Evolutionary conservation across 2,329 filamentous ascomycete species (phyloP), one percentile per base, ranked within the genome.

Genomic region (Claviceps maximensis): DNA sequence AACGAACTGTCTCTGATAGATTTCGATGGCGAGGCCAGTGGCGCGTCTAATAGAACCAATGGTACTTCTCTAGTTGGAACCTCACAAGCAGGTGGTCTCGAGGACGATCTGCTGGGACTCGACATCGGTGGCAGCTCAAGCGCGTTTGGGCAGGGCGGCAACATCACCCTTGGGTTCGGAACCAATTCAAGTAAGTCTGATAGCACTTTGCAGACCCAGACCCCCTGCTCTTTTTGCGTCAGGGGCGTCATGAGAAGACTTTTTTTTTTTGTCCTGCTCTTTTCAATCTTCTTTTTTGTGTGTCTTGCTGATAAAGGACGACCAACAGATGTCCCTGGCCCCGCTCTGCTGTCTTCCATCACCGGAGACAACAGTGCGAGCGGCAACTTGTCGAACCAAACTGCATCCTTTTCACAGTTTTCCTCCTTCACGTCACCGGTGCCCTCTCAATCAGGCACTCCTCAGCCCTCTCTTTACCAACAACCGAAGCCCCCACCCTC

Each of bases 1-100:
- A 77, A 89, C 61, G 90, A 96, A 67, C 71, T 96, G 23, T 97
- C 93, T 5, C 72, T 98, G 58, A 98, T 98, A 63, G 93, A 98
- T 65, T 90, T 98, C 62, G 87, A 86, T 55, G 84, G 69, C 4
- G 79, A 82, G 47, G 63, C 82, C 9, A n/a, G 46, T 8, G 59
- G 81, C 17, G 82, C 83, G 41, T 71, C 77, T 42, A 74, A 73
- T 53, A 72, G 74, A 27, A 67, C 73, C 46, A 69, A 72, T 33
- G 66, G 72, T 8, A 58, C 64, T 47, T 61, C 67, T 38, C 58
- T 69, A 27, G 59, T 63, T 31, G 59, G 63, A 29, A 69, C 71
- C 23, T 67, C 73, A 15, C 77, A 80, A 54, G 71, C 79, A 1
- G 82, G 79, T 52, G 83, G 86, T 15, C 68, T 97, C 23, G 90